These are phyloP conservation scores for Globisporangium megalacanthum DNA, from an alignment of 352 stramenopile genomes.

Conservation along the genomic window DNA sequence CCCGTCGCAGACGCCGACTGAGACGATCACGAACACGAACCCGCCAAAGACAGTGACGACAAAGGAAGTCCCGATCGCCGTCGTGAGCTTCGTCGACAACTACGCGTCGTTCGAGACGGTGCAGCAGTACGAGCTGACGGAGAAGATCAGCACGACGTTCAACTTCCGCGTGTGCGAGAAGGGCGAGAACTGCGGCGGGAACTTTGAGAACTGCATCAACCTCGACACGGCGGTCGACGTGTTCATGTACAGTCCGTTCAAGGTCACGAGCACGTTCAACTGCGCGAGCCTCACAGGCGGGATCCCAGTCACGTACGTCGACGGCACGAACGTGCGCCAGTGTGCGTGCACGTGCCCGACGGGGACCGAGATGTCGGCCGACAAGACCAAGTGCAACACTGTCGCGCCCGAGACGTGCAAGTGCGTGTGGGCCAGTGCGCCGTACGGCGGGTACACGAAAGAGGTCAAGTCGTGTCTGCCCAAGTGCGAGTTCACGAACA, in stretches of 20 bases:
- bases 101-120: conserved; percentile 7
- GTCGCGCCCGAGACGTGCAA: conserved; percentile 22
- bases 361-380: conserved; percentile 20
- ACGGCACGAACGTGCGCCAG: conserved; percentile 23
- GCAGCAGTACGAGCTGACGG: conserved; percentile 9
- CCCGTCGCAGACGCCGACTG: background rate
- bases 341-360: conserved; percentile 53
- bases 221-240: conserved; percentile 34
- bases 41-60: background rate
- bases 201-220: conserved; percentile 29
- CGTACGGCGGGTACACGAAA: conserved; percentile 12
- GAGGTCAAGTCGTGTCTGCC: conserved; percentile 8
- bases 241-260: conserved; percentile 70
- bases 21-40: background rate
- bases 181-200: conserved; percentile 15
- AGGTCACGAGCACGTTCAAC: conserved; percentile 27
- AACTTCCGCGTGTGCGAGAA: conserved; percentile 22
- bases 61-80: conserved; percentile 2
- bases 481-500: conserved; percentile 13
- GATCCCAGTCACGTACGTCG: conserved; percentile 39
- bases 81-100: conserved; percentile 16
- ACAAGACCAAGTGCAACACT: conserved; percentile 22
- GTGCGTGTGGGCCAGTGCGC: conserved; percentile 33
- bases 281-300: conserved; percentile 29
- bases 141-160: conserved; percentile 13